These are phyloP conservation scores for Achaetomiella virescens DNA, from an alignment of 495 filamentous ascomycete genomes.

Conservation along the genomic window DNA sequence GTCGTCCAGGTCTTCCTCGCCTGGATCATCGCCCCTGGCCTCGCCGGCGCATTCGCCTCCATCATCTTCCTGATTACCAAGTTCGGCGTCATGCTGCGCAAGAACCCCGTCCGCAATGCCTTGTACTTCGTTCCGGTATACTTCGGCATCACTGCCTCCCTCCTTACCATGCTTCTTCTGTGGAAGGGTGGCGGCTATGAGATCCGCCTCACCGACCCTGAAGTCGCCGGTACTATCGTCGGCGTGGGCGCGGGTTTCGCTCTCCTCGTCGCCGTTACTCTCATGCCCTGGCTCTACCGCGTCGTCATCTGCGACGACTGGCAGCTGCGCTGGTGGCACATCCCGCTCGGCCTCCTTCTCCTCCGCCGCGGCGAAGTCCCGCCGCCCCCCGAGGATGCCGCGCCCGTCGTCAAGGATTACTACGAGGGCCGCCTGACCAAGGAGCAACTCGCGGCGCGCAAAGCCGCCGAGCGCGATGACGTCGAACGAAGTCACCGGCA, in stretches of 20 bases:
- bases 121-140: conserved; percentile 56
- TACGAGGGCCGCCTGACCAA: conserved; percentile 45
- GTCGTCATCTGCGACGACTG: conserved; percentile 51
- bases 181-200: conserved; percentile 46
- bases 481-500: conserved; percentile 16
- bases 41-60: conserved; percentile 48
- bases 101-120: conserved; percentile 51
- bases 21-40: conserved; percentile 57
- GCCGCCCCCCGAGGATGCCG: conserved; percentile 34
- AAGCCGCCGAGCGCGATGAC: conserved; percentile 10
- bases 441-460: conserved; percentile 40
- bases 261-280: conserved; percentile 48
- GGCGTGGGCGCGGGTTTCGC: conserved; percentile 52
- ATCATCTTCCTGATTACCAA: conserved; percentile 61
- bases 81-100: conserved; percentile 53
- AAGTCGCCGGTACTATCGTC: conserved; percentile 49
- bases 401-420: conserved; percentile 45
- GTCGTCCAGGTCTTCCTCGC: conserved; percentile 44
- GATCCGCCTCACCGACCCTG: conserved; percentile 40
- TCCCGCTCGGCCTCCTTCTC: conserved; percentile 52
- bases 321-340: conserved; percentile 51
- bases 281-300: conserved; percentile 58
- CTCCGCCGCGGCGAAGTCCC: conserved; percentile 46
- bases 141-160: conserved; percentile 52
- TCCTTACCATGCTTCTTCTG: conserved; percentile 60